Percentiles rank a stretch among this genome's conserved stretches.
Conservation (phyloP, 1,284 basidiomycete species). For the Pascua guehoae region DNA sequence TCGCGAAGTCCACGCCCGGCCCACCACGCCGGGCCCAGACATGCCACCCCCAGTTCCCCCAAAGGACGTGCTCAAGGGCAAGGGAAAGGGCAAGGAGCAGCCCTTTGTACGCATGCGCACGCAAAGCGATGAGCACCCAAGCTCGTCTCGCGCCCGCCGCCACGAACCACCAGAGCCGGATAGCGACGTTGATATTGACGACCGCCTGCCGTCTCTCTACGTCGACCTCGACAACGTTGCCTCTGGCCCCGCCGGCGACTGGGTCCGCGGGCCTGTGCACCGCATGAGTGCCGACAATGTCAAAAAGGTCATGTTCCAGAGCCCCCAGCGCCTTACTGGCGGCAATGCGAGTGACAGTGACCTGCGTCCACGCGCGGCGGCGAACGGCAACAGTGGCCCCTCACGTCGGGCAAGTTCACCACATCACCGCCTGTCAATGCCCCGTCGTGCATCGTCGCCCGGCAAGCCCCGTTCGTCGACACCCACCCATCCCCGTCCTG, state of each 20-base stretch:
- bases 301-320: slow-evolving; percentile 19
- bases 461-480: not conserved
- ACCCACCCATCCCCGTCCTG: not conserved
- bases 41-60: too few relatives aligned
- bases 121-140: too few relatives aligned
- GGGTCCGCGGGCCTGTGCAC: slow-evolving; percentile 2
- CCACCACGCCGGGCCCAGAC: too few relatives aligned
- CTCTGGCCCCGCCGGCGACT: not conserved
- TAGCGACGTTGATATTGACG: too few relatives aligned
- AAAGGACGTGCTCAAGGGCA: not conserved
- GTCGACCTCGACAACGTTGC: too few relatives aligned
- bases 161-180: too few relatives aligned
- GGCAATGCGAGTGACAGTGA: slow-evolving; percentile 10
- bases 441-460: slow-evolving; percentile 1
- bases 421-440: not conserved
- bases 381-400: not conserved
- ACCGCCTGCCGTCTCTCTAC: too few relatives aligned
- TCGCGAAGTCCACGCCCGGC: too few relatives aligned
- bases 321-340: not conserved
- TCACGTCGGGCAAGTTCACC: not conserved
- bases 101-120: too few relatives aligned
- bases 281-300: slow-evolving; percentile 16
- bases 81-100: not conserved
- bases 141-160: too few relatives aligned
- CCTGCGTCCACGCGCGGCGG: slow-evolving; percentile 4